phyloP scores from a whole-genome alignment of 306 rosid genomes.

The Arachis hypogaea region DNA sequence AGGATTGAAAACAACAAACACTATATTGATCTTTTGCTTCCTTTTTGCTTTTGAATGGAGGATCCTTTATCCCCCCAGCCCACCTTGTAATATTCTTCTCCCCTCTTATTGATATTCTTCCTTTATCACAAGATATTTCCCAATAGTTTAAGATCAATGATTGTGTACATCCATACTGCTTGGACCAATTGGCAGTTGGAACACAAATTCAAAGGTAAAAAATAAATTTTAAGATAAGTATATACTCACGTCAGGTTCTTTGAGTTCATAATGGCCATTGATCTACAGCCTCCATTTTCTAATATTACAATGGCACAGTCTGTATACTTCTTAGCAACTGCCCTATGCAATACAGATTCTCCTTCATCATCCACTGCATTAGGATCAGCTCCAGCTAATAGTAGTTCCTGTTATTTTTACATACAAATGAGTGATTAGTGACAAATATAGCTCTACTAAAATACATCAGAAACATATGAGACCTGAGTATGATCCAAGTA shows the following conservation, averaged over 20 bases:
- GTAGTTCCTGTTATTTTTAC: slow-evolving; percentile 69
- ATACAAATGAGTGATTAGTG: slow-evolving; percentile 26
- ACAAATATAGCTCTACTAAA: slow-evolving; percentile 36
- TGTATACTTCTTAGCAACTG: slow-evolving; percentile 86
- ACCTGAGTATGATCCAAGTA: slow-evolving; percentile 37
- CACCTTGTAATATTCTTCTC: no score
- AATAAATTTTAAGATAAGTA: neutral
- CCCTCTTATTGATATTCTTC: no score
- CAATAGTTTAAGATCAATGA: slow-evolving; percentile 27
- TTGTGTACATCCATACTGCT: slow-evolving; percentile 5
- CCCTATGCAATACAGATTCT: slow-evolving; percentile 94
- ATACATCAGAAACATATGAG: slow-evolving; percentile 34
- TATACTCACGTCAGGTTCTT: slow-evolving; percentile 84
- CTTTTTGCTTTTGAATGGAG: no score
- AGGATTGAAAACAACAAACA: slow-evolving; percentile 6
- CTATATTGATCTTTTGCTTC: neutral
- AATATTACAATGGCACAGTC: slow-evolving; percentile 93
- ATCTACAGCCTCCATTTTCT: slow-evolving; percentile 96
- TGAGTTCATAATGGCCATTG: slow-evolving; percentile 81
- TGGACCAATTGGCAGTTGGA: slow-evolving; percentile 10
- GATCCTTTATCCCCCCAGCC: no score
- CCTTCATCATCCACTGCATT: slow-evolving; percentile 97
- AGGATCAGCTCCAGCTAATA: slow-evolving; percentile 97
- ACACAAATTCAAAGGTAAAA: slow-evolving; percentile 23
- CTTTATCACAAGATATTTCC: slow-evolving; percentile 9